phyloP scores from a whole-genome alignment of 2,329 filamentous ascomycete species.

The Calonectria pauciramosa region DNA sequence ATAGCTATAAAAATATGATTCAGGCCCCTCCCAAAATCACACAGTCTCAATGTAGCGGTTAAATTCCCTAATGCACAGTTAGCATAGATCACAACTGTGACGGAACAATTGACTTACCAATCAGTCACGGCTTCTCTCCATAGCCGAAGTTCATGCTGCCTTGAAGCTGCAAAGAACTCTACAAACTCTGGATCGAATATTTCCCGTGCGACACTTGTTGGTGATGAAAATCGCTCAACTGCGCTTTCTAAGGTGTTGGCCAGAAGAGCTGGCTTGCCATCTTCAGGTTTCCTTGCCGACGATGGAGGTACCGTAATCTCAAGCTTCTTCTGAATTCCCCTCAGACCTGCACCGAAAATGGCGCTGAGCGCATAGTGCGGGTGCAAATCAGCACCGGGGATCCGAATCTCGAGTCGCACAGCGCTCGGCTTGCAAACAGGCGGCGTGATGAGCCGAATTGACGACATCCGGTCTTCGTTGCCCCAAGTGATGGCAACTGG shows the following conservation, averaged over 20 bases:
- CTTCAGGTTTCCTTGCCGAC: constrained; percentile 2
- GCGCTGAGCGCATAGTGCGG: constrained; percentile 78
- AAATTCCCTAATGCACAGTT: constrained; percentile 20
- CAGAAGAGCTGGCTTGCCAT: constrained; percentile 23
- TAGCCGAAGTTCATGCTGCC: constrained; percentile 78
- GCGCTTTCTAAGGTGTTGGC: constrained; percentile 79
- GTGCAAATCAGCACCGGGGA: constrained; percentile 80
- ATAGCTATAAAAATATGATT: neutral
- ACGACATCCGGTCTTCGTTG: constrained; percentile 79
- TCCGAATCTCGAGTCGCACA: constrained; percentile 79
- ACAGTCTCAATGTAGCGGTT: constrained; percentile 30
- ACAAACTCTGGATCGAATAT: constrained; percentile 82
- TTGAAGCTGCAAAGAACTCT: constrained; percentile 74
- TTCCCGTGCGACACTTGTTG: constrained; percentile 78
- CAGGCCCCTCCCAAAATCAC: neutral
- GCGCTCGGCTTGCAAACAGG: constrained; percentile 77
- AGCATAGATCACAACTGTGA: neutral
- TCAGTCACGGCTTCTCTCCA: constrained; percentile 85
- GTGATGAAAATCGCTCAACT: constrained; percentile 71
- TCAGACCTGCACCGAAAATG: constrained; percentile 77
- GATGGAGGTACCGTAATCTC: constrained; percentile 18
- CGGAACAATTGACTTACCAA: constrained; percentile 67
- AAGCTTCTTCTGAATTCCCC: constrained; percentile 77
- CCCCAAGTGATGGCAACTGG: constrained; percentile 84
- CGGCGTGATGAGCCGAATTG: constrained; percentile 58